Percentiles rank a stretch among this genome's conserved stretches.
These are phyloP conservation scores for Thalassia testudinum DNA, from an alignment of 116 monocot species.

Conservation along the genomic window DNA sequence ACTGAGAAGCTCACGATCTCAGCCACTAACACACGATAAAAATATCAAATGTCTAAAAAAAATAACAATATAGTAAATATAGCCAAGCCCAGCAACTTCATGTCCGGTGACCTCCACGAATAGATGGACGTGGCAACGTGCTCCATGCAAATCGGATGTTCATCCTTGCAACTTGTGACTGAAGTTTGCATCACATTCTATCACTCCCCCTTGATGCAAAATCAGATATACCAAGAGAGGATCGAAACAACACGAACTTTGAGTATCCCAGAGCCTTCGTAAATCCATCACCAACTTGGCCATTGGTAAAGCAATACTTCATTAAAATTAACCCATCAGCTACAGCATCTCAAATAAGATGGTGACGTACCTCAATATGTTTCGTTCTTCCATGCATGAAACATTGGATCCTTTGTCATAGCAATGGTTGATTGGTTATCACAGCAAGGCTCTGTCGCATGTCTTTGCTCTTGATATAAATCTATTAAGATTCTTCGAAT, in stretches of 20 bases:
- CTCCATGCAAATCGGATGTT: too few relatives aligned
- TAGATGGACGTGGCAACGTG: too few relatives aligned
- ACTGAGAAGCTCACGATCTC: too few relatives aligned
- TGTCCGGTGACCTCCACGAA: too few relatives aligned
- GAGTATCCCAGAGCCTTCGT: constrained; percentile 1
- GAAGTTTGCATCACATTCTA: background rate
- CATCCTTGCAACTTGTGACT: too few relatives aligned
- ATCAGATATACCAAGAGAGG: background rate
- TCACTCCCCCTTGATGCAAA: constrained; percentile 2
- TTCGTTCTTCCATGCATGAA: constrained; percentile 6
- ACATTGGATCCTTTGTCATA: constrained; percentile 2
- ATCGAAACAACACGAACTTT: background rate
- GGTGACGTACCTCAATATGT: constrained; percentile 5
- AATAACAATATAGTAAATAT: too few relatives aligned
- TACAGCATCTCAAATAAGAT: constrained; percentile 3
- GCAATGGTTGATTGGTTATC: background rate
- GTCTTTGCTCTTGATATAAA: background rate
- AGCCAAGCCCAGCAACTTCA: too few relatives aligned
- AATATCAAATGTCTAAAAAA: too few relatives aligned
- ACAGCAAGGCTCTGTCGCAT: background rate
- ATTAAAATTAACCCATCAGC: constrained; percentile 2
- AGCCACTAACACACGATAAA: too few relatives aligned
- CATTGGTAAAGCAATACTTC: constrained; percentile 3
- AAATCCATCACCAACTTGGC: constrained; percentile 7
- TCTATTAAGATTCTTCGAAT: background rate